Evolutionary conservation across 2,329 filamentous ascomycete genomes (phyloP).

Genomic region (Incumbomyces delicatus): DNA sequence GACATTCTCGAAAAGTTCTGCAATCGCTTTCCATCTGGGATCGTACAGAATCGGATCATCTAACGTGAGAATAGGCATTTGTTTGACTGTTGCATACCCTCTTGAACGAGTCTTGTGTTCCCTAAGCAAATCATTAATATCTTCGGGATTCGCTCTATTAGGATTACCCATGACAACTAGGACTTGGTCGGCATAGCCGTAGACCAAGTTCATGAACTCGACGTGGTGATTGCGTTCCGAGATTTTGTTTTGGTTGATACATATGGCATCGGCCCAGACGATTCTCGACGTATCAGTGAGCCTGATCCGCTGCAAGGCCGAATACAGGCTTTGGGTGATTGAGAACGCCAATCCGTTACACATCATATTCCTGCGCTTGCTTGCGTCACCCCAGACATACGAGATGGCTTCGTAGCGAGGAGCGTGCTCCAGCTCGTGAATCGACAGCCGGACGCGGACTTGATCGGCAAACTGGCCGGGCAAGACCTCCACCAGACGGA

Average conservation of each 20-base stretch:
- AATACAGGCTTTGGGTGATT: constrained; percentile 6
- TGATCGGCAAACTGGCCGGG: background rate
- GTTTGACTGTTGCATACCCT: background rate
- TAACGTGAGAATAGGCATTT: background rate
- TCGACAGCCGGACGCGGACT: background rate
- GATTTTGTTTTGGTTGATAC: constrained; percentile 18
- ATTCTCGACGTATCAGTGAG: background rate
- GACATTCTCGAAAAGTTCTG: constrained; percentile 3
- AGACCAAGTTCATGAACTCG: constrained; percentile 19
- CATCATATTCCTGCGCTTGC: background rate
- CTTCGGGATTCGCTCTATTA: background rate
- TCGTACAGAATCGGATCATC: background rate
- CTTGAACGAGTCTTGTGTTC: background rate
- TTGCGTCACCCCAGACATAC: constrained; percentile 8
- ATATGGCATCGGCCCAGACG: no score
- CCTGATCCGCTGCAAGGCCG: constrained; percentile 7
- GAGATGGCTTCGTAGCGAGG: constrained; percentile 8
- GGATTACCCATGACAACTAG: constrained; percentile 19
- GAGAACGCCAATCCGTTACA: constrained; percentile 7
- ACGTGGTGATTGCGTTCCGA: constrained; percentile 20
- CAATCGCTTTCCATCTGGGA: constrained; percentile 5
- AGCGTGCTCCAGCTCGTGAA: background rate
- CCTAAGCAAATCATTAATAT: background rate
- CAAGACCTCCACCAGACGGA: background rate
- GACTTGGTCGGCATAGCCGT: constrained; percentile 14